phyloP scores from a whole-genome alignment of 768 basidiomycete genomes.

The Stropharia rugosoannulata region DNA sequence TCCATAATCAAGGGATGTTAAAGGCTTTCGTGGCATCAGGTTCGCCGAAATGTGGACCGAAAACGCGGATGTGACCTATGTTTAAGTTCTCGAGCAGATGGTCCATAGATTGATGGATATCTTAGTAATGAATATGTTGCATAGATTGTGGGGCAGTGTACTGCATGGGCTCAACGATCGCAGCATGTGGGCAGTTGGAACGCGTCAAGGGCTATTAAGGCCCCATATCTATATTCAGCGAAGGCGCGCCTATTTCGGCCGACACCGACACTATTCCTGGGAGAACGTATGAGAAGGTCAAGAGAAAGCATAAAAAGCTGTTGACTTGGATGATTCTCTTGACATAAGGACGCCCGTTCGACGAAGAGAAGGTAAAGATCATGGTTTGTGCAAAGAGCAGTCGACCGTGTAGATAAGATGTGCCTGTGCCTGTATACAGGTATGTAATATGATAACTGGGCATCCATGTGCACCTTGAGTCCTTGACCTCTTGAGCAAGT shows the following conservation, averaged over 20 bases:
- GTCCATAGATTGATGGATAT: conserved; percentile 3
- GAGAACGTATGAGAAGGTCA: too few species aligned
- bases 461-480: too few species aligned
- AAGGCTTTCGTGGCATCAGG: neutral
- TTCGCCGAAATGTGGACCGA: neutral
- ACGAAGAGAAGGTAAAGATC: neutral
- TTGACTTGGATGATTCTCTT: neutral
- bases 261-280: too few species aligned
- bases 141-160: neutral
- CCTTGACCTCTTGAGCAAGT: too few species aligned
- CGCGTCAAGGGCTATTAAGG: neutral
- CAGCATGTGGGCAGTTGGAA: conserved; percentile 3
- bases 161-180: conserved; percentile 1
- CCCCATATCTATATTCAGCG: too few species aligned
- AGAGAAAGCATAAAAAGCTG: too few species aligned
- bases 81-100: conserved; percentile 3
- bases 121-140: neutral
- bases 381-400: neutral
- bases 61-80: neutral
- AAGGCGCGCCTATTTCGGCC: too few species aligned
- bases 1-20: neutral
- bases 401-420: too few species aligned
- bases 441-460: too few species aligned
- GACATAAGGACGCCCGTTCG: neutral
- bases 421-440: too few species aligned